These are phyloP conservation scores for Dothistroma septosporum DNA, from an alignment of 2,329 filamentous ascomycete genomes.

Conservation along the genomic window DNA sequence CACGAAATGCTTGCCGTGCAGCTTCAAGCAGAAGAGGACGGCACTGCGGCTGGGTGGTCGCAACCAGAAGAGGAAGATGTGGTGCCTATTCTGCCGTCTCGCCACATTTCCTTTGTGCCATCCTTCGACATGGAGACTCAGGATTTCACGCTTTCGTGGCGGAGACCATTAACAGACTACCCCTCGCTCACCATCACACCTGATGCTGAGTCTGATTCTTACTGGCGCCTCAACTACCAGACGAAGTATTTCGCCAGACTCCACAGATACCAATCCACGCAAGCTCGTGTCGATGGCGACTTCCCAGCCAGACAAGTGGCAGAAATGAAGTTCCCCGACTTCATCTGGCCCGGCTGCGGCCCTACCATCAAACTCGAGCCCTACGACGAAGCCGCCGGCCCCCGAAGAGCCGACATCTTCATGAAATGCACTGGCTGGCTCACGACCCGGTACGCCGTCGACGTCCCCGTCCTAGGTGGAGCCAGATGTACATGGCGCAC, in stretches of 20 bases:
- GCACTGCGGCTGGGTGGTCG: neutral
- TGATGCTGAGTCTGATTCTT: neutral
- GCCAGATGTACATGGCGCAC: neutral
- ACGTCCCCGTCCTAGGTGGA: neutral
- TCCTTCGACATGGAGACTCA: neutral
- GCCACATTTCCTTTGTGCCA: conserved; percentile 1
- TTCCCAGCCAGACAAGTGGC: conserved; percentile 5
- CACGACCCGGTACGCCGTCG: neutral
- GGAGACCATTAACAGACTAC: conserved; percentile 4
- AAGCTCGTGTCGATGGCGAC: conserved; percentile 5
- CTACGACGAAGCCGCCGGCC: conserved; percentile 2
- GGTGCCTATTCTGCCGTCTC: neutral
- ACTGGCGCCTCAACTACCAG: conserved; percentile 8
- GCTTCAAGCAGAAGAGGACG: conserved; percentile 7
- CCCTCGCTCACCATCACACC: conserved; percentile 6
- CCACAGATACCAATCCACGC: neutral
- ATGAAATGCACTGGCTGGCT: conserved; percentile 7
- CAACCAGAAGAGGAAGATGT: neutral
- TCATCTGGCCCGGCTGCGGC: conserved; percentile 1
- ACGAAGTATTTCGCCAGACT: conserved; percentile 1
- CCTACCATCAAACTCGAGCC: conserved; percentile 6
- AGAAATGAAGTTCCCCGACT: conserved; percentile 8
- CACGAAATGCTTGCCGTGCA: conserved; percentile 1
- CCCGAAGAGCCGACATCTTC: neutral
- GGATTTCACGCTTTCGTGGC: neutral